Conservation (phyloP, 129 eudicot species). For the Deinandra increscens region DNA sequence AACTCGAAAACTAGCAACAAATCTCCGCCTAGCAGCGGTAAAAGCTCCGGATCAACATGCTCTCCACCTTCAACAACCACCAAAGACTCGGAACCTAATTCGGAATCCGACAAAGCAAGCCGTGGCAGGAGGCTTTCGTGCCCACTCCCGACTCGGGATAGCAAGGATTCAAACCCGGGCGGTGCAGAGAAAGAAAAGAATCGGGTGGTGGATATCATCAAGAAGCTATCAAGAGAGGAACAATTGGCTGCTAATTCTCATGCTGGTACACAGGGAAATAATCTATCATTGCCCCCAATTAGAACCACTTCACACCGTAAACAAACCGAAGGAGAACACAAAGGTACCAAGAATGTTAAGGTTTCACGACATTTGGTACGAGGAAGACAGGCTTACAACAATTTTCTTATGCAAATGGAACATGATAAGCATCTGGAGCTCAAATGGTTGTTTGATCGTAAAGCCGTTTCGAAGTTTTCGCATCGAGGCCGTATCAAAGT, state of each 20-base stretch:
- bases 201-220: conserved; percentile 67
- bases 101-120: conserved; percentile 42
- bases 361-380: conserved; percentile 51
- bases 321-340: conserved; percentile 23
- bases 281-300: conserved; percentile 34
- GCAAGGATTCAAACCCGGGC: conserved; percentile 6
- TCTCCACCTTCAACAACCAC: background rate
- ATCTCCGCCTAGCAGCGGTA: conserved; percentile 27
- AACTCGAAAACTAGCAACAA: background rate
- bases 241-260: conserved; percentile 26
- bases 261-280: conserved; percentile 15
- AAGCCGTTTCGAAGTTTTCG: conserved; percentile 61
- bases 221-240: conserved; percentile 46
- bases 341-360: conserved; percentile 25
- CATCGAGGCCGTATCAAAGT: conserved; percentile 78
- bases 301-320: conserved; percentile 23
- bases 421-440: conserved; percentile 57
- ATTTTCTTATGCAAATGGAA: conserved; percentile 55
- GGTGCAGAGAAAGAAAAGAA: conserved; percentile 55
- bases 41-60: conserved; percentile 13
- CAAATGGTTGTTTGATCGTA: conserved; percentile 39
- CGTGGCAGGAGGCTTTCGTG: conserved; percentile 32
- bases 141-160: conserved; percentile 33
- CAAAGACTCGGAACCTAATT: conserved; percentile 36
- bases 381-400: conserved; percentile 60